Evolutionary conservation across 192 early-diverging fungal species (phyloP).

Genomic region (Umbelopsis ramanniana): DNA sequence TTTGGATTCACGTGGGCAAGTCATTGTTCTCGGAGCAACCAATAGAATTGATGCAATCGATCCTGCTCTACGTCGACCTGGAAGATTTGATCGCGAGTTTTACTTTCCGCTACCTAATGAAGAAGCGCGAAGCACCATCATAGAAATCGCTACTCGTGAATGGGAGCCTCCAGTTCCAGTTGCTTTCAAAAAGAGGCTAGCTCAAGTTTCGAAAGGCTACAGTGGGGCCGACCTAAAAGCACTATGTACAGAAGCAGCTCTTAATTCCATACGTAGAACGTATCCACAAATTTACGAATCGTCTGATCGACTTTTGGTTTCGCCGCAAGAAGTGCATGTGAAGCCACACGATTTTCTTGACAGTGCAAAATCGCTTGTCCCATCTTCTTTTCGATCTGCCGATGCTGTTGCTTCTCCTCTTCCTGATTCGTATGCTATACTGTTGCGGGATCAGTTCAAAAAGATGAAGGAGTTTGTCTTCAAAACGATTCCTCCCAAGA

Average conservation of each 20-base stretch:
- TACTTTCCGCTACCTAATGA: conserved; percentile 69
- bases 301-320: conserved; percentile 55
- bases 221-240: conserved; percentile 74
- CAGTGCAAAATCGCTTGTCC: conserved; percentile 47
- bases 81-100: conserved; percentile 76
- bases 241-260: conserved; percentile 73
- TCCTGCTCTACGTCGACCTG: conserved; percentile 75
- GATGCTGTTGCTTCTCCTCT: conserved; percentile 49
- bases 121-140: conserved; percentile 66
- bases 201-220: conserved; percentile 61
- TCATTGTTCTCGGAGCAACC: conserved; percentile 79
- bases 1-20: conserved; percentile 65
- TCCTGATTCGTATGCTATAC: conserved; percentile 40
- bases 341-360: conserved; percentile 59
- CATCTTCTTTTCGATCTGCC: conserved; percentile 48
- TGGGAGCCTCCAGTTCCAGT: conserved; percentile 59
- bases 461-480: conserved; percentile 14
- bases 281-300: conserved; percentile 74
- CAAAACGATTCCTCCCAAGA: not conserved
- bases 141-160: conserved; percentile 58
- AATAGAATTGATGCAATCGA: conserved; percentile 79
- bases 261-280: conserved; percentile 66
- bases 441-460: conserved; percentile 40
- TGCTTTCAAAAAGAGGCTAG: conserved; percentile 52
- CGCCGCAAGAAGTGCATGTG: conserved; percentile 54